A percentile compares a stretch with the other conserved stretches of the same genome.
Conservation (phyloP, 306 rosid genomes). For the Glycine latifolia region DNA sequence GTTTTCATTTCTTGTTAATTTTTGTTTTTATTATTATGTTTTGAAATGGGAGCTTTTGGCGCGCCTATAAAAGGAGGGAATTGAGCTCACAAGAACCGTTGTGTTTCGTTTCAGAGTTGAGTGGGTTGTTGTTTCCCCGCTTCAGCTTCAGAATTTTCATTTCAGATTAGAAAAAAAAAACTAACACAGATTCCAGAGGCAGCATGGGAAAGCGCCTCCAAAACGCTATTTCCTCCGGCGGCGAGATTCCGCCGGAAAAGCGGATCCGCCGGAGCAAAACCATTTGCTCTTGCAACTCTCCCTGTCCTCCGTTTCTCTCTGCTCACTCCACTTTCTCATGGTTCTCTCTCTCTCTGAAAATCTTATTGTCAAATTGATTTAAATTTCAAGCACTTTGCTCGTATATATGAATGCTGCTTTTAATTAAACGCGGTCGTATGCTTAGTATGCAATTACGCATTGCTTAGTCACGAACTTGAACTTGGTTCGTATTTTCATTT, state of each 20-base stretch:
- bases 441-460: neutral
- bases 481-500: conserved; percentile 21
- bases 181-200: conserved; percentile 13
- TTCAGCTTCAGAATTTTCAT: conserved; percentile 40
- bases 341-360: conserved; percentile 50
- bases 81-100: conserved; percentile 23
- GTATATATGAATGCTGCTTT: conserved; percentile 19
- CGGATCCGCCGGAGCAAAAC: conserved; percentile 68
- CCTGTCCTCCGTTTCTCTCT: conserved; percentile 65
- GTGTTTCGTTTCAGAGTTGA: conserved; percentile 2
- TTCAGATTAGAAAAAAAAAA: neutral
- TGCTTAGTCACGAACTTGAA: conserved; percentile 3
- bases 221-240: conserved; percentile 37
- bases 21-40: conserved; percentile 9
- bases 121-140: conserved; percentile 3
- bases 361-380: conserved; percentile 33
- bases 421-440: conserved; percentile 16
- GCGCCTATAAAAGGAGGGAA: conserved; percentile 57
- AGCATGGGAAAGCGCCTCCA: conserved; percentile 62
- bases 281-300: conserved; percentile 82
- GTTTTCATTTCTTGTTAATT: neutral
- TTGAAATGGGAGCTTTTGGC: conserved; percentile 53
- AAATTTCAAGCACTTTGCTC: neutral
- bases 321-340: conserved; percentile 71
- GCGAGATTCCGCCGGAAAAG: conserved; percentile 51